Evolutionary conservation across 345 rosid species (phyloP).

Genomic region (Moringa oleifera): DNA sequence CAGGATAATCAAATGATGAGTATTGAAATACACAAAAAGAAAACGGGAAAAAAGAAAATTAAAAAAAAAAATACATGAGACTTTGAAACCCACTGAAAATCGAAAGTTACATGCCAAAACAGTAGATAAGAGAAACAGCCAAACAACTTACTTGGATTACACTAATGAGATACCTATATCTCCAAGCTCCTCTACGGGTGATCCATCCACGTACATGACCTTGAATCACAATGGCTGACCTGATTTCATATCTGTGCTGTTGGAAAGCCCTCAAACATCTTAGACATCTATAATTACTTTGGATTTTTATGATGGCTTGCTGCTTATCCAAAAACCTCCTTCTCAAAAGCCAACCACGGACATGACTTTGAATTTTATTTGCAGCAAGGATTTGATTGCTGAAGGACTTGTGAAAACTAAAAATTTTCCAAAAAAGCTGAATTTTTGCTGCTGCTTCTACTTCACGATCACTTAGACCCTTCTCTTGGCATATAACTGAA

Average conservation of each 20-base stretch:
- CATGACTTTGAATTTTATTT: conserved; percentile 38
- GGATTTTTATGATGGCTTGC: conserved; percentile 37
- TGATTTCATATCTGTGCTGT: conserved; percentile 26
- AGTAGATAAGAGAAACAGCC: no score
- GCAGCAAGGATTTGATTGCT: conserved; percentile 35
- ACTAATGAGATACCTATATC: conserved; percentile 23
- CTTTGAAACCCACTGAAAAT: background rate
- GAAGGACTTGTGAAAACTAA: conserved; percentile 17
- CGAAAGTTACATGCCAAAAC: background rate
- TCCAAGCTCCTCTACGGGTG: conserved; percentile 26
- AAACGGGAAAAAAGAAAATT: no score
- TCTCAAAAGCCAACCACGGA: conserved; percentile 44
- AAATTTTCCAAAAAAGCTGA: conserved; percentile 55
- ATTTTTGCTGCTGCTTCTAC: conserved; percentile 43
- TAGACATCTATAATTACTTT: conserved; percentile 25
- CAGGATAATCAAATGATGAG: no score
- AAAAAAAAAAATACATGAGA: background rate
- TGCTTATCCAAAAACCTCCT: conserved; percentile 31
- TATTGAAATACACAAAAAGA: no score
- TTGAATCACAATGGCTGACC: conserved; percentile 55
- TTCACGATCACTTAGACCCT: conserved; percentile 17
- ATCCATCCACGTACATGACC: conserved; percentile 62
- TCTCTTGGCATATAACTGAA: conserved; percentile 10
- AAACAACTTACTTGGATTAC: conserved; percentile 58
- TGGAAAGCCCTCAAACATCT: conserved; percentile 28